A percentile compares a stretch with the other conserved stretches of the same genome.
Conservation (phyloP, 148 eudicot species). For the Dianthus caryophyllus region DNA sequence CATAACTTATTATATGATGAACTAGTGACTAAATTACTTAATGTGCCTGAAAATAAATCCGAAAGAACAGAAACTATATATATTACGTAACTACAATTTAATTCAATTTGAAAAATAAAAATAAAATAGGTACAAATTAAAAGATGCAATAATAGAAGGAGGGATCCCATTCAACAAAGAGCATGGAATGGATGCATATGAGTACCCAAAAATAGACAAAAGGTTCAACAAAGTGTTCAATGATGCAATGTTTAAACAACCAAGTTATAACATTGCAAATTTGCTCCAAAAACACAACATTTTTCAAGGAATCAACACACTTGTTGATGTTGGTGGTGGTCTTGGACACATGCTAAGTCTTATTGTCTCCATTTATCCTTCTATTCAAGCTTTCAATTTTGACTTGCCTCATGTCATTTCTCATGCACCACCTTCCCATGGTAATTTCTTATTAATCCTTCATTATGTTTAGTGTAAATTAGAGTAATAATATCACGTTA, state of each 20-base stretch:
- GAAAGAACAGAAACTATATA: no score
- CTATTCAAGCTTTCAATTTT: conserved; percentile 35
- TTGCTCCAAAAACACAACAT: conserved; percentile 35
- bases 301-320: conserved; percentile 25
- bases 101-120: no score
- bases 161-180: conserved; percentile 39
- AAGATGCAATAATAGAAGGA: conserved; percentile 39
- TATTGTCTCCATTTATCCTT: conserved; percentile 30
- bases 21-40: no score
- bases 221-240: conserved; percentile 44
- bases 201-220: conserved; percentile 25
- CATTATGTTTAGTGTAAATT: background rate
- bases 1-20: no score
- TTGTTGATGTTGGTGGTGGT: conserved; percentile 52
- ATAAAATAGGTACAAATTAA: conserved; percentile 10
- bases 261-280: background rate
- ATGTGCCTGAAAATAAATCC: no score
- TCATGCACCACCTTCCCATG: conserved; percentile 29
- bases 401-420: conserved; percentile 34
- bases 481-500: background rate
- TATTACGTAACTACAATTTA: no score
- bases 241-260: conserved; percentile 30
- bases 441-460: conserved; percentile 1
- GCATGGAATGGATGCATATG: conserved; percentile 36
- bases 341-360: conserved; percentile 31